Base-by-base conservation (phyloP, 1,284 basidiomycete genomes). In the Ustilago tritici region DNA sequence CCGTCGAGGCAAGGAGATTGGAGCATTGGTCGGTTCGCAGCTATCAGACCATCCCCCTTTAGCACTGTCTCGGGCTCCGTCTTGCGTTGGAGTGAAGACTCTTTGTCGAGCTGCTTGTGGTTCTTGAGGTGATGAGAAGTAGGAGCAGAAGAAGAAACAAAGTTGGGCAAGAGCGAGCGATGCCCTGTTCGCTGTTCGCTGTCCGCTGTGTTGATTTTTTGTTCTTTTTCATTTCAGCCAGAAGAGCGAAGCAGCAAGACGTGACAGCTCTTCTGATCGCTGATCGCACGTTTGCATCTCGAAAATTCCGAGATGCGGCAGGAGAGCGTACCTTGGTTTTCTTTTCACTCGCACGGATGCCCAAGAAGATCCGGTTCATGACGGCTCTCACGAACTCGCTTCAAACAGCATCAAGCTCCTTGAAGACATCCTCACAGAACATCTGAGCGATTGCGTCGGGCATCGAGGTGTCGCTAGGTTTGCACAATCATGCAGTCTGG, bases 41-140 rank as follows among this genome's bases (percentile, higher is more conserved):
- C 28, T 36, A 34, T 58, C 49, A 63, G 35, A 62, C 60, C 70
- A 72, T 63, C 35, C 62, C 64, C 60, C 56, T 40, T 23, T 3
- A 6, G 17, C n/a, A 17, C 17, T 15, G 7, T 9, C n/a, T 9
- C 36, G 4, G 36, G 3, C 46, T 34, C 31, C 34, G 34, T 47
- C 19, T 4, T 6, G 23, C 19, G 32, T 23, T n/a, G 41, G 17
- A 23, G 43, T 32, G 49, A 14, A 14, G 28, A 12, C n/a, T 11
- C 31, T 10, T 43, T 34, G 19, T 49, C 10, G 4, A 5, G 43
- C 36, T 40, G 49, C 46, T 34, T 19, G 59, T 32, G 4, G 12
- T 55, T 55, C 56, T 65, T 65, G 61, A 56, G 10, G 61, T 56
- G 28, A 12, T 31, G 17, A 40, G 23, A 50, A 34, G 38, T 17